Percentiles rank a stretch among this genome's conserved stretches.
Evolutionary conservation across 352 stramenopile genomes (phyloP).

Genomic region (Plasmopara halstedii): DNA sequence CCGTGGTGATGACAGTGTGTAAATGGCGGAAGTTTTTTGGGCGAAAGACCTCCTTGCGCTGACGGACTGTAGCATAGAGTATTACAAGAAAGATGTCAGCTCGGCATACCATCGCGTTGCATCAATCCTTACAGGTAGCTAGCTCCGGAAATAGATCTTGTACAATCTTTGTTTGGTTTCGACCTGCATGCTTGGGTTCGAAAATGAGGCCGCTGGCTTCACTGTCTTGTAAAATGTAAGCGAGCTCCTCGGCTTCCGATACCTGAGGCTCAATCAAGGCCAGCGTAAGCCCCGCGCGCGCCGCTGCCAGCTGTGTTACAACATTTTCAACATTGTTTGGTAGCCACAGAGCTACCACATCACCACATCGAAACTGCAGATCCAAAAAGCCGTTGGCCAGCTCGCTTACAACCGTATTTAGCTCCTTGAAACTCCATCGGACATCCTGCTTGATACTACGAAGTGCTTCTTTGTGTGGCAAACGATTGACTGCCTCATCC

Average conservation of each 20-base stretch:
- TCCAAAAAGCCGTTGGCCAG: conserved; percentile 70
- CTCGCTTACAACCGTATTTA: conserved; percentile 66
- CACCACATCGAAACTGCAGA: conserved; percentile 54
- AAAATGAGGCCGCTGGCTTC: conserved; percentile 75
- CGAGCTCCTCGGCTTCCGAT: conserved; percentile 63
- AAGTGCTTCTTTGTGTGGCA: conserved; percentile 84
- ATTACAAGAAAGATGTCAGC: conserved; percentile 1
- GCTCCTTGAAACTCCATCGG: conserved; percentile 81
- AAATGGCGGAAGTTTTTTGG: conserved; percentile 74
- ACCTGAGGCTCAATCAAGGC: conserved; percentile 75
- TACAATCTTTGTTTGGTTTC: conserved; percentile 70
- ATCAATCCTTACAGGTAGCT: conserved; percentile 42
- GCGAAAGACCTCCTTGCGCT: conserved; percentile 55
- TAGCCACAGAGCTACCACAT: conserved; percentile 80
- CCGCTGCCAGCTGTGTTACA: conserved; percentile 76
- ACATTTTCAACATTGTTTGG: conserved; percentile 80
- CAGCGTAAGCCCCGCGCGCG: conserved; percentile 75
- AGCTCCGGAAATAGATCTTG: conserved; percentile 70
- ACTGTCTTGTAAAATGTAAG: conserved; percentile 75
- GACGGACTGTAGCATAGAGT: conserved; percentile 32
- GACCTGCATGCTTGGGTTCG: conserved; percentile 70
- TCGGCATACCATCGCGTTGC: neutral
- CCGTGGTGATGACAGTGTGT: conserved; percentile 81
- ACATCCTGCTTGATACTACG: conserved; percentile 78
- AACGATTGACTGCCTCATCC: conserved; percentile 61